Evolutionary conservation across 257 asterid species (phyloP), one percentile per base, ranked within the genome.

Genomic region (Salvia hispanica): DNA sequence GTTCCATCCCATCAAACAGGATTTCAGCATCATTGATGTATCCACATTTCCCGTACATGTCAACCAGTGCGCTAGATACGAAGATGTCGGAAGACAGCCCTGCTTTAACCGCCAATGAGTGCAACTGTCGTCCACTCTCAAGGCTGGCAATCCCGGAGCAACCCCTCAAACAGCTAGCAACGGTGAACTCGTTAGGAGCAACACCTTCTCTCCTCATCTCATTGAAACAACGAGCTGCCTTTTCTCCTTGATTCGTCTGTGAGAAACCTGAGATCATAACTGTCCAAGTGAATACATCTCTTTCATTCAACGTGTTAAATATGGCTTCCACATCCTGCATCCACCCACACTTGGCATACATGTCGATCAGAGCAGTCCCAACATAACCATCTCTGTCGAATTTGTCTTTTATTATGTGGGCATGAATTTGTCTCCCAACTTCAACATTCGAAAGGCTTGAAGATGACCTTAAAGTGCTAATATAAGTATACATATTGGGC

Each of bases 11-110:
- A 50, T 74, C 51, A 70, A 91, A 91, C 62, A 88, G 63, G 39
- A 58, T 65, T 68, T 85, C 96, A 6, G 97, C 91, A 63, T 84
- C 88, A n/a, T 81, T 82, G 37, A 91, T 80, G 55, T 76, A 61
- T 58, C 97, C 97, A 76, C 93, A 88, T 76, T 88, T 88, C 46
- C 88, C 91, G 33, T 91, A 91, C 97, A 90, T 81, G 78, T 86
- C 92, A 33, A 86, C 77, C 61, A 90, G 73, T 40, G 92, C 82
- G 73, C 86, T 85, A 40, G 87, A 82, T 58, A 88, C 87, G 53
- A 76, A 84, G 69, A 78, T 68, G 69, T 86, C 87, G 42, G 66
- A 16, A 13, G 76, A 74, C 11, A 83, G 81, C 60, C 97, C 95
- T 47, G 84, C 60, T 66, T 88, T 88, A 28, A 86, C 57, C 56